Percentiles rank a stretch among this genome's conserved stretches.
Evolutionary conservation across 202 grass and related monocot species (phyloP).

Genomic region (Panicum hallii): DNA sequence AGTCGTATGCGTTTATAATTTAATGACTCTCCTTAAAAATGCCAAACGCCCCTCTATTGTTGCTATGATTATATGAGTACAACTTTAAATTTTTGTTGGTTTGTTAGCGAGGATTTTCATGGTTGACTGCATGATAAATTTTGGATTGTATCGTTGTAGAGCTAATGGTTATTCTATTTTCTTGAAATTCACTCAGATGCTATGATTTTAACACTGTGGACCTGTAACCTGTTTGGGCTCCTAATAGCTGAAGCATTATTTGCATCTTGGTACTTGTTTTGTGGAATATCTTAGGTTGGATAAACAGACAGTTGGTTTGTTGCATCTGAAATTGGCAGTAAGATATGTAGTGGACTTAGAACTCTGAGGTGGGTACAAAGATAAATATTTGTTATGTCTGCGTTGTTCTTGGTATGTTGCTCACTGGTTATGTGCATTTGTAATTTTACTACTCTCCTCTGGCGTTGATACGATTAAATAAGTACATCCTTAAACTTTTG

Average conservation of each 20-base stretch:
- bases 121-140: not conserved
- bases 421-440: not conserved
- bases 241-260: not conserved
- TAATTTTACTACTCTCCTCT: constrained; percentile 11
- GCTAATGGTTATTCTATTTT: not conserved
- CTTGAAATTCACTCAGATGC: not conserved
- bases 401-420: not conserved
- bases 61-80: not conserved
- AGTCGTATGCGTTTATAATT: not conserved
- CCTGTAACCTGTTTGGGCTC: too few relatives aligned
- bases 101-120: not conserved
- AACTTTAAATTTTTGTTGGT: not conserved
- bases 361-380: not conserved
- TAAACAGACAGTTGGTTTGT: not conserved
- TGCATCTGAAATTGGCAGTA: not conserved
- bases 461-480: too few relatives aligned
- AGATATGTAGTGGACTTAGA: not conserved
- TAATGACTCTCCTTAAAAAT: not conserved
- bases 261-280: not conserved
- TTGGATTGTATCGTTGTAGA: not conserved
- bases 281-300: not conserved
- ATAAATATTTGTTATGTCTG: not conserved
- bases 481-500: not conserved
- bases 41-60: not conserved
- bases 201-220: too few relatives aligned